Base-by-base conservation (phyloP, 352 stramenopile genomes). In the Phytophthora megakarya region DNA sequence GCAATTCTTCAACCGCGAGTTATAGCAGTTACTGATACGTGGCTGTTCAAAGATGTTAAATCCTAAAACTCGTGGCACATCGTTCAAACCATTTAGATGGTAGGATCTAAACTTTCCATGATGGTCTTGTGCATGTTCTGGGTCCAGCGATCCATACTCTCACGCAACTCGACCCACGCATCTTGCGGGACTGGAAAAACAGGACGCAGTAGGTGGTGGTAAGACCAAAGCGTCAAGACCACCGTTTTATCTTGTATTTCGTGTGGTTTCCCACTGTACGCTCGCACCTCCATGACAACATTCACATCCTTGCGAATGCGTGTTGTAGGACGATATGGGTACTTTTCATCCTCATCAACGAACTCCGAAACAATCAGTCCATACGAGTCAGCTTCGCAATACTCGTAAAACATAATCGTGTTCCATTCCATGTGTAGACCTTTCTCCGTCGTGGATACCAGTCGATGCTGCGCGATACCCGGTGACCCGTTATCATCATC, bases 161-260 rank as follows among this genome's bases (percentile, higher is more conserved):
- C 63, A 5, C 67, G 72, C 39, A 84, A 33, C 32, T 76, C 75
- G 30, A 73, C 57, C 61, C 73, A 73, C 40, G 60, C 70, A 10
- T 56, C 40, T 12, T 65, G 63, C 0, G 60, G 18, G 2, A 82
- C 53, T 6, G 23, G 33, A 23, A 82, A 80, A 13, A 67, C 56
- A 5, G 73, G 73, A 6, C 66, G 55, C 3, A 52, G 68, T 11
- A 84, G 54, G 15, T 56, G 66, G 40, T 58, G 75, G 35, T 78
- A 61, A 18, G 67, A 71, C 75, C 75, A 84, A 22, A 70, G 55
- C 19, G 60, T 76, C 18, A 84, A 49, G 13, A 84, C 75, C 25
- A 84, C 75, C 13, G 80, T 70, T 13, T 60, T 54, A 49, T 84
- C 67, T n/a, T n/a, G n/a, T n/a, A n/a, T n/a, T 38, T 57, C 25